Percentiles rank a stretch among this genome's conserved stretches.
Evolutionary conservation across 1,284 basidiomycete genomes (phyloP).

Genomic region (Leucoagaricus sp.): DNA sequence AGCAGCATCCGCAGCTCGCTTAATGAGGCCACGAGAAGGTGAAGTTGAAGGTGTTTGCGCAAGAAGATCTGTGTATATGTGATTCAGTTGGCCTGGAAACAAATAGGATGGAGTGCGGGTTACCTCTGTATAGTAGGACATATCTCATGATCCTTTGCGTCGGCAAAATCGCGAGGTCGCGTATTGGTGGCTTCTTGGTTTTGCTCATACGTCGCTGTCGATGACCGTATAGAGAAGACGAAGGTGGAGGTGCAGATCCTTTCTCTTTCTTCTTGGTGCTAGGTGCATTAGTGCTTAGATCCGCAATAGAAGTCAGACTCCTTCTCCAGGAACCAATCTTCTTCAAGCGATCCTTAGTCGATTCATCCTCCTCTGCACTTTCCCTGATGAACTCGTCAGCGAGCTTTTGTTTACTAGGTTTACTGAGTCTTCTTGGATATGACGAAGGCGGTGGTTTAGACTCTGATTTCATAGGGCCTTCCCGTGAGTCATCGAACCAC

Average conservation of each 20-base stretch:
- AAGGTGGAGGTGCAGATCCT: background rate
- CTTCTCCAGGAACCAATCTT: slow-evolving; percentile 32
- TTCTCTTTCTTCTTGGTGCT: slow-evolving; percentile 1
- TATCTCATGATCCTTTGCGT: slow-evolving; percentile 72
- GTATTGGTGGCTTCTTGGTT: slow-evolving; percentile 36
- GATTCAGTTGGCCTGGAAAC: slow-evolving; percentile 2
- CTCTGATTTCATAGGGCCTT: slow-evolving; percentile 22
- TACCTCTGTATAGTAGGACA: slow-evolving; percentile 66
- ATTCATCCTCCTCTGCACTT: background rate
- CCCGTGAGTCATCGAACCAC: slow-evolving; percentile 44
- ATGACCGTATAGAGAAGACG: background rate
- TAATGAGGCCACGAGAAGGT: slow-evolving; percentile 44
- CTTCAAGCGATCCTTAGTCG: slow-evolving; percentile 21
- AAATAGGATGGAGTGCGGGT: slow-evolving; percentile 22
- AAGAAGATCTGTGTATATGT: slow-evolving; percentile 34
- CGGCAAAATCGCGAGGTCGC: slow-evolving; percentile 70
- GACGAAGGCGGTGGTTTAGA: background rate
- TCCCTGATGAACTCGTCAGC: background rate
- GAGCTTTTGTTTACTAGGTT: slow-evolving; percentile 1
- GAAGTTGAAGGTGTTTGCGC: slow-evolving; percentile 39
- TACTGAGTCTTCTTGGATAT: background rate
- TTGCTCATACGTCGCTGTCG: slow-evolving; percentile 12
- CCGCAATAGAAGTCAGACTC: slow-evolving; percentile 30
- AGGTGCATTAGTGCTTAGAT: background rate
- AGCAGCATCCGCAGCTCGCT: slow-evolving; percentile 60